Percentiles rank a stretch among this genome's conserved stretches.
Evolutionary conservation across 2,329 filamentous ascomycete genomes (phyloP).

Genomic region (Ceratocystis harringtonii): DNA sequence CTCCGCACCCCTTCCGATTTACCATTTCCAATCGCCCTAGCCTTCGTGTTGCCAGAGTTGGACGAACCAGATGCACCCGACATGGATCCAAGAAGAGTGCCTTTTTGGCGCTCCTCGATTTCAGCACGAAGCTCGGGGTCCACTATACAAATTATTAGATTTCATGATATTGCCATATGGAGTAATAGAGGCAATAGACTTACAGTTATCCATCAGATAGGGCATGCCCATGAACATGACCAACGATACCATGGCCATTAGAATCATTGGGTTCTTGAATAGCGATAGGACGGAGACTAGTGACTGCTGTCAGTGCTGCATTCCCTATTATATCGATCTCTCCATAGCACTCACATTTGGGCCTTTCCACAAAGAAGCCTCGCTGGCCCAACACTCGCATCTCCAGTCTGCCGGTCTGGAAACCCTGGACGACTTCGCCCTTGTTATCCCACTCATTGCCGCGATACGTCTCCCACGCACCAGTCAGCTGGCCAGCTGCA

Average conservation of each 20-base stretch:
- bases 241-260: slow-evolving; percentile 74
- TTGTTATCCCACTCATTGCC: slow-evolving; percentile 84
- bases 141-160: slow-evolving; percentile 43
- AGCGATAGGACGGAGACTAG: slow-evolving; percentile 65
- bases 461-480: slow-evolving; percentile 70
- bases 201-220: slow-evolving; percentile 90
- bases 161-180: background rate
- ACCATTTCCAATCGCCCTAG: slow-evolving; percentile 23
- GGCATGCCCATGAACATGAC: slow-evolving; percentile 83
- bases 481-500: slow-evolving; percentile 61
- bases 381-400: slow-evolving; percentile 48
- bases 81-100: slow-evolving; percentile 50
- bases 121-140: slow-evolving; percentile 90
- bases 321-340: background rate
- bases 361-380: slow-evolving; percentile 62
- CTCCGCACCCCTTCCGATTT: slow-evolving; percentile 27
- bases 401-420: slow-evolving; percentile 36
- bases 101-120: slow-evolving; percentile 80
- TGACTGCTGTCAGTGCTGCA: background rate
- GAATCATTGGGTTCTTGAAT: slow-evolving; percentile 90
- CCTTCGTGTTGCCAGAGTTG: slow-evolving; percentile 39
- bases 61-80: slow-evolving; percentile 30
- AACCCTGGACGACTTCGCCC: slow-evolving; percentile 43
- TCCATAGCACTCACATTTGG: slow-evolving; percentile 47
- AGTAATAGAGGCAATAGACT: slow-evolving; percentile 25